Evolutionary conservation across 2,329 filamentous ascomycete genomes (phyloP).

Genomic region (Sporothrix pseudoabietina): DNA sequence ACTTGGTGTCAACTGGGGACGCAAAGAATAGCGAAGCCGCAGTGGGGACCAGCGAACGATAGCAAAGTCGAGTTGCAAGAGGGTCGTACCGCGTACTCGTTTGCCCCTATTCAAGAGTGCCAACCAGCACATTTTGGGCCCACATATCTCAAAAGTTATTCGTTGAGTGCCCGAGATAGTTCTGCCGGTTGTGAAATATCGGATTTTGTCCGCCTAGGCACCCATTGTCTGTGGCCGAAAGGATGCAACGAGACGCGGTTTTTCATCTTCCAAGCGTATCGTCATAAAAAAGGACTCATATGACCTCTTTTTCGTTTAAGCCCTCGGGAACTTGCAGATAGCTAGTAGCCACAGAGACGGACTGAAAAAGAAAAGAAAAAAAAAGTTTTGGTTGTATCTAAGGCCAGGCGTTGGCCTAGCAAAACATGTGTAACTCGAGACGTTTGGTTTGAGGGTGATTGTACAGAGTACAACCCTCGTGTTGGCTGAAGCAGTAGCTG

Average conservation of each 20-base stretch:
- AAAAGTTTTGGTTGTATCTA: too few relatives aligned
- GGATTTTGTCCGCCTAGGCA: neutral
- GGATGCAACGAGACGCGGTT: neutral
- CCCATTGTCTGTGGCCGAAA: neutral
- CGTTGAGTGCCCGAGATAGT: neutral
- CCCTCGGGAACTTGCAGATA: neutral
- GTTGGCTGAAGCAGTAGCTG: neutral
- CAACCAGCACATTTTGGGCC: too few relatives aligned
- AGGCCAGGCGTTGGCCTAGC: neutral
- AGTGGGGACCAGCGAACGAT: neutral
- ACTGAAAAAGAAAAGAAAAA: neutral
- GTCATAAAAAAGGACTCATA: neutral
- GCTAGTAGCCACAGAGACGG: too few relatives aligned
- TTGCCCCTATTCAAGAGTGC: neutral
- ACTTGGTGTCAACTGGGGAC: neutral
- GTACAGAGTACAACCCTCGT: neutral
- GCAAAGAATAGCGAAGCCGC: neutral
- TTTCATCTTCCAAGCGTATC: too few relatives aligned
- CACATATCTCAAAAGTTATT: too few relatives aligned
- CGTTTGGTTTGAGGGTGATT: neutral
- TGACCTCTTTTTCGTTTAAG: slow-evolving; percentile 15
- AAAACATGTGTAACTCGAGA: neutral
- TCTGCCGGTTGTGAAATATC: neutral
- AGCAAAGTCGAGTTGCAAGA: neutral
- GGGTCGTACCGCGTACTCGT: neutral